Evolutionary conservation across 192 early-diverging fungal genomes (phyloP).

Genomic region (Allomyces arbusculus): DNA sequence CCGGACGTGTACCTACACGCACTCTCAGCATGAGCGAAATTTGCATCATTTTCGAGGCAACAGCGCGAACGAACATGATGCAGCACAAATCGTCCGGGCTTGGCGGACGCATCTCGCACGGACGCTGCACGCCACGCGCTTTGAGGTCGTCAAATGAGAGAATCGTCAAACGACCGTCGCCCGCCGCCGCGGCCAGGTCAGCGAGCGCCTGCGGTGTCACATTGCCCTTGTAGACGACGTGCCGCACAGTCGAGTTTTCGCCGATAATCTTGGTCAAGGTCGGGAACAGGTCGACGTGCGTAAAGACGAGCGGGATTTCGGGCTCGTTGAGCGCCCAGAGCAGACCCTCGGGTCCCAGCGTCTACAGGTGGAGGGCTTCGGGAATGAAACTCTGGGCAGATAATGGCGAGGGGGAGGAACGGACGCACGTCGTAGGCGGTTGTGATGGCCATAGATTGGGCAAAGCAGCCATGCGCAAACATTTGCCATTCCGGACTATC

Average conservation of each 20-base stretch:
- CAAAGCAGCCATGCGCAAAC: conserved; percentile 24
- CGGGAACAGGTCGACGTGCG: conserved; percentile 49
- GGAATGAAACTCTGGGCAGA: no score
- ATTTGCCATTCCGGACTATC: background rate
- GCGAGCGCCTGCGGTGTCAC: conserved; percentile 26
- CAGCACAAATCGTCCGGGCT: conserved; percentile 47
- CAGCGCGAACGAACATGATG: conserved; percentile 43
- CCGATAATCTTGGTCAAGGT: conserved; percentile 36
- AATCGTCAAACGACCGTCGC: conserved; percentile 5
- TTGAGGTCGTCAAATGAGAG: conserved; percentile 46
- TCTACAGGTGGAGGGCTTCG: conserved; percentile 4
- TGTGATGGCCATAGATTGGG: conserved; percentile 50
- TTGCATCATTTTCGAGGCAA: background rate
- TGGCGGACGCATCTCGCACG: conserved; percentile 39
- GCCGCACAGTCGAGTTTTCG: conserved; percentile 35
- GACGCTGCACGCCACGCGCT: conserved; percentile 40
- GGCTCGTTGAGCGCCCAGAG: conserved; percentile 64
- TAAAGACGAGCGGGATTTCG: conserved; percentile 47
- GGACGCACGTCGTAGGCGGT: conserved; percentile 42
- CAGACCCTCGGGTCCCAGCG: conserved; percentile 66
- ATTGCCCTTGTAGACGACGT: conserved; percentile 52
- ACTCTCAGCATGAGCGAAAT: background rate
- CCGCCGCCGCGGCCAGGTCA: conserved; percentile 10
- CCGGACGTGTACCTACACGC: conserved; percentile 44
- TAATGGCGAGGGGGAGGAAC: no score